phyloP scores from a whole-genome alignment of 2,329 filamentous ascomycete genomes.

The Coniella vitis region DNA sequence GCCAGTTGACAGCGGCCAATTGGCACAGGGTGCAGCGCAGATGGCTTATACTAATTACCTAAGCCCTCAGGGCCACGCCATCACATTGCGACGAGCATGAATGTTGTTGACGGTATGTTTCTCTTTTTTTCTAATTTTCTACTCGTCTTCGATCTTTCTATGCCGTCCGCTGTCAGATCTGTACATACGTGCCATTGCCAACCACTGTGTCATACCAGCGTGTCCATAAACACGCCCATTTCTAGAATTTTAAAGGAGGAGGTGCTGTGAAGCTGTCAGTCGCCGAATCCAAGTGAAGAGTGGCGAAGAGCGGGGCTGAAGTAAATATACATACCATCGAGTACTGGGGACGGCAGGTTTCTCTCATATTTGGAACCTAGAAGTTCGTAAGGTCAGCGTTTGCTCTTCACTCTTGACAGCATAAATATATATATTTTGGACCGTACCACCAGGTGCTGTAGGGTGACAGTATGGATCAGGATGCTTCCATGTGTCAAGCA shows the following conservation, averaged over 20 bases:
- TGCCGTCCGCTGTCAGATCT: not conserved
- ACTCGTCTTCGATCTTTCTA: too few relatives aligned
- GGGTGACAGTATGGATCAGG: constrained; percentile 88
- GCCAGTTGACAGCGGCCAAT: too few relatives aligned
- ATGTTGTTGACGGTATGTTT: too few relatives aligned
- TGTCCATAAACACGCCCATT: constrained; percentile 8
- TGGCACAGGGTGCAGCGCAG: too few relatives aligned
- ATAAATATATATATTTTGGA: not conserved
- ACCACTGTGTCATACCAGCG: constrained; percentile 29
- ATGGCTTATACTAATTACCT: too few relatives aligned
- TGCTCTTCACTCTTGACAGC: not conserved
- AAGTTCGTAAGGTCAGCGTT: constrained; percentile 2
- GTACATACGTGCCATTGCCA: not conserved
- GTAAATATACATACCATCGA: constrained; percentile 62
- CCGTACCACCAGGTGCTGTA: constrained; percentile 83
- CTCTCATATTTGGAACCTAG: constrained; percentile 92
- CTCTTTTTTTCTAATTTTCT: too few relatives aligned
- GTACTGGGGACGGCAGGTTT: constrained; percentile 73
- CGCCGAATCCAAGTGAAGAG: constrained; percentile 3
- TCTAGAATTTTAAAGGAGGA: constrained; percentile 42
- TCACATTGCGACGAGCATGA: too few relatives aligned
- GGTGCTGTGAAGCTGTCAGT: constrained; percentile 33
- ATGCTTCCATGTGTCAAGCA: constrained; percentile 93
- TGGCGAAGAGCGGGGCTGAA: not conserved
- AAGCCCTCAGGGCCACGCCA: too few relatives aligned